Base-by-base conservation (phyloP, 495 filamentous ascomycete species). In the Pseudevernia furfuracea region DNA sequence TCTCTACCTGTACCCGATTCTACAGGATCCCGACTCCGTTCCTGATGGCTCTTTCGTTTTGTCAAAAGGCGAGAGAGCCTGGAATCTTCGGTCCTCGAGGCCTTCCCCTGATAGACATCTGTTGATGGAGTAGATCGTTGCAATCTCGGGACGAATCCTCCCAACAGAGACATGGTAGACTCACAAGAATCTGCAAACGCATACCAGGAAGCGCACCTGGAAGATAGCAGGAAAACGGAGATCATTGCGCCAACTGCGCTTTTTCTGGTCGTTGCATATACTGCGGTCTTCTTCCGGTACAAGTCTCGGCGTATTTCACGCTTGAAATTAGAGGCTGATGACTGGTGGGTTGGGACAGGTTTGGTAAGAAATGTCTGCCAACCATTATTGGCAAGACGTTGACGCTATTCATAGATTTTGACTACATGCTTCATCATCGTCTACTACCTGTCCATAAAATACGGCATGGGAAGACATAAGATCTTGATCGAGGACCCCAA, bases 181-280 rank as follows among this genome's bases (percentile, higher is more conserved):
- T 28, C 48, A 28, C 14, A 28, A 15, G 25, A 52, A 30, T 28
- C 23, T 17, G 48, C 23, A 28, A 4, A 15, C 48, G 48, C 48
- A 9, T 60, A 48, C 30, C 23, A 32, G 39, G 34, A 23, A 36
- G 38, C 41, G 8, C 59, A 60, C 28, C 2, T 44, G 2, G 3
- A 28, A 21, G 59, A 60, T 6, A 44, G 36, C 38, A 21, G 14
- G 21, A 60, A 17, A 14, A 15, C 38, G 7, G 38, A 41, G 4
- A 36, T 60, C 41, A 36, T 60, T 21, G 41, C 39, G 28, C 38
- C 59, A 30, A 48, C 41, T 60, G n/a, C 25, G 19, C 10, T 60
- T 32, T 60, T 44, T 30, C 30, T 44, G 14, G 23, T n/a, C 10
- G 34, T 44, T 36, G 59, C 59, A 32, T 41, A 41, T 21, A 11